Evolutionary conservation across 768 basidiomycete genomes (phyloP), one percentile per base, ranked within the genome.

Genomic region (Ramaria sp.): DNA sequence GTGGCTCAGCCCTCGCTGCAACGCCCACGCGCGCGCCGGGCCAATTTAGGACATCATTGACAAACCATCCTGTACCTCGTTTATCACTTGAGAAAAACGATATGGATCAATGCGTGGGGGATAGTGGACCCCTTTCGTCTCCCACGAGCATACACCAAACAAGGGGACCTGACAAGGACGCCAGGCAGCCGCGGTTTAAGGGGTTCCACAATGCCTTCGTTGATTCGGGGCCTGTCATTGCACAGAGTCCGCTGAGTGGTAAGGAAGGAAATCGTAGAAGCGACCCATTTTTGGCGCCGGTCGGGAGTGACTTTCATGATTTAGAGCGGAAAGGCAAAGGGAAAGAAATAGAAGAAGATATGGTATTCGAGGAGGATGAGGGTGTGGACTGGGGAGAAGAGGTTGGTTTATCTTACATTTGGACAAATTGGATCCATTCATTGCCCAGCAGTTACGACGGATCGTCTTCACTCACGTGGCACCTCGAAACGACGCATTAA

Each of bases 131-230:
- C 13, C 20, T 46, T n/a, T 54, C 53, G 7, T 54, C 53, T 19
- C 53, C 53, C 20, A 54, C 41, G 19, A 42, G 41, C 31, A 7
- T 6, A 13, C 5, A 22, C 24, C 7, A n/a, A 19, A 9, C 27
- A 13, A 34, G 7, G 19, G 12, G 24, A 39, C 20, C 37, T 13
- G 24, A 22, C 15, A 13, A 22, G 42, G 7, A 42, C 3, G 15
- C 30, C 13, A 47, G 37, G 20, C 34, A 56, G 7, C 20, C 30
- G n/a, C 45, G 33, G 46, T 56, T 56, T 27, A 56, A 56, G 17
- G 80, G 80, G 7, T 81, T 83, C 60, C 72, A 80, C 58, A 81
- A 82, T 59, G 69, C 80, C 11, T 83, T 83, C 60, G 66, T 64
- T 4, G 65, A 71, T 3, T 71, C 72, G 3, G 72, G 74, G 7